Evolutionary conservation across 1,139 yeast species (phyloP), one percentile per base, ranked within the genome.

Genomic region (Hyphopichia wangnamkhiaoensis): DNA sequence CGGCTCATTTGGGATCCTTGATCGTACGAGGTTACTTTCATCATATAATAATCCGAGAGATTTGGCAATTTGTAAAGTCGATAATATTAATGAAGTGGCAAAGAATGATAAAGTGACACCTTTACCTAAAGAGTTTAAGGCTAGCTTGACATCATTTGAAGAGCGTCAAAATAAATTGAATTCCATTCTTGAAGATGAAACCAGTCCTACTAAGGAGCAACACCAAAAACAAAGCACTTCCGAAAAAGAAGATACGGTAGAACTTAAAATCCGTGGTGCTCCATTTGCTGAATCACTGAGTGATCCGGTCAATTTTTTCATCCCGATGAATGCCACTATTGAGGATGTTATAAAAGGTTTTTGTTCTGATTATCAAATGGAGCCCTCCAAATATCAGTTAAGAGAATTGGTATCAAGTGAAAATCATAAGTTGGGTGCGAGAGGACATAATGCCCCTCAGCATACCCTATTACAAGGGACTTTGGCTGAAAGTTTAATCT

Each of bases 1-100:
- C 49, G 87, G 84, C 23, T 78, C 84, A 19, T 84, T 85, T 65
- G 93, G 93, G 3, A 71, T 82, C 3, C 63, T 85, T 39, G 84
- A 79, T 35, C 64, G 91, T 47, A 66, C 74, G 0, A 68, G 84
- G 40, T 47, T 62, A 4, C 63, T 84, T 26, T 62, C 76, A 3
- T 74, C 86, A 0, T 80, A 84, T 51, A 83, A 84, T 34, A 61
- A 59, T 40, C 84, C 84, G n/a, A 79, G 73, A 44, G 90, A 82
- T 42, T 70, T 85, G 37, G 87, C 84, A 0, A 53, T 85, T 7
- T 75, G 84, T 43, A 62, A 57, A 43, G 80, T 80, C 3, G 44
- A 54, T 3, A 65, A 64, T 18, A 57, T 56, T 2, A 46, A 45
- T 4, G 76, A 71, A 66, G 67, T 53, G 45, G 49, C 40, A 31